Conservation (phyloP, 2,329 filamentous ascomycete genomes). For the Xylariaceae sp. region DNA sequence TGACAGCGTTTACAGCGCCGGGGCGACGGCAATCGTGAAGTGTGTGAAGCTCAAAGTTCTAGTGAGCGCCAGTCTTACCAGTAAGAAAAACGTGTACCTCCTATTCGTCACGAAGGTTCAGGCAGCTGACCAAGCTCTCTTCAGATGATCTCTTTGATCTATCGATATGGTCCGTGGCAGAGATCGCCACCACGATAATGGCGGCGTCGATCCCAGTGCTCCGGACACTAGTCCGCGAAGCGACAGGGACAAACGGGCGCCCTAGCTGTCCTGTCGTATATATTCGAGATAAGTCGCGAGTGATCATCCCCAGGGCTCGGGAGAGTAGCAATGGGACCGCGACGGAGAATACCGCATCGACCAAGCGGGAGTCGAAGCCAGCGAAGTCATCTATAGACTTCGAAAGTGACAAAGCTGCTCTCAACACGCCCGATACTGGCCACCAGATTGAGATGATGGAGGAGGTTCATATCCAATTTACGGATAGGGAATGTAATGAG, state of each 20-base stretch:
- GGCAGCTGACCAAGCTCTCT: not conserved
- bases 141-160: constrained; percentile 28
- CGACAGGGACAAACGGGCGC: constrained; percentile 3
- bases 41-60: constrained; percentile 20
- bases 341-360: not conserved
- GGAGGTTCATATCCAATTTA: constrained; percentile 12
- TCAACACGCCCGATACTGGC: not conserved
- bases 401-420: not conserved
- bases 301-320: constrained; percentile 2
- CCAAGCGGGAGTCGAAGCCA: not conserved
- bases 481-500: not conserved
- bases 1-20: constrained; percentile 14
- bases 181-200: constrained; percentile 41
- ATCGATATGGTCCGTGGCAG: constrained; percentile 34
- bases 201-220: constrained; percentile 39
- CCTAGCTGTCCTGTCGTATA: constrained; percentile 4
- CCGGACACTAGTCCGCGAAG: constrained; percentile 33
- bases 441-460: constrained; percentile 14
- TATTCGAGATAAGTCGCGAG: constrained; percentile 6
- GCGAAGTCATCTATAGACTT: not conserved
- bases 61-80: constrained; percentile 13
- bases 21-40: constrained; percentile 21
- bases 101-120: no score
- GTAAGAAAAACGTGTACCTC: not conserved
- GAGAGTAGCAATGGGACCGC: not conserved